These are phyloP conservation scores for Rosa persica DNA, from an alignment of 306 rosid genomes.

Conservation along the genomic window DNA sequence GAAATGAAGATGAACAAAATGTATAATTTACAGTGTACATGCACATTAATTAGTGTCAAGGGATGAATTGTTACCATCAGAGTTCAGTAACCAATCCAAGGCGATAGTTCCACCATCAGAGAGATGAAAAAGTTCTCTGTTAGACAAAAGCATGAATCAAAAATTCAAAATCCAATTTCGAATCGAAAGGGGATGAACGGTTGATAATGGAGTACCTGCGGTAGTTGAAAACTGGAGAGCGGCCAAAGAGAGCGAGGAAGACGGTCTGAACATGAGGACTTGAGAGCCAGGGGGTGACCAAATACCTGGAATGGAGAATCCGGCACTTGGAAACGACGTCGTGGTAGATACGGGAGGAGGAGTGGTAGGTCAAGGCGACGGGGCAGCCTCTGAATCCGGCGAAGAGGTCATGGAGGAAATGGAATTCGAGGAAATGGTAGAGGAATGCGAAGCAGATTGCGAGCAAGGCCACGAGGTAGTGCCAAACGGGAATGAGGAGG, in stretches of 20 bases:
- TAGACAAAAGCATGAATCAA: constrained; percentile 29
- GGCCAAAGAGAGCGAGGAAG: constrained; percentile 63
- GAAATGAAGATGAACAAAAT: neutral
- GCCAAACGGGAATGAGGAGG: constrained; percentile 51
- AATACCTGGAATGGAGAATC: constrained; percentile 65
- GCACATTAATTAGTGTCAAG: neutral
- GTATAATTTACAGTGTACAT: neutral
- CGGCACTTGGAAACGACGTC: constrained; percentile 78
- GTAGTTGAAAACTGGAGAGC: constrained; percentile 69
- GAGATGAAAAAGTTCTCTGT: constrained; percentile 32
- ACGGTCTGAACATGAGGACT: constrained; percentile 86
- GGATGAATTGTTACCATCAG: constrained; percentile 31
- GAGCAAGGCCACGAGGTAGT: constrained; percentile 38
- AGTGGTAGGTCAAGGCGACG: constrained; percentile 46
- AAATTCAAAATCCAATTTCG: neutral
- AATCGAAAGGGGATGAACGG: no score
- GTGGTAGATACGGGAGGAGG: constrained; percentile 50
- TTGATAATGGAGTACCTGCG: constrained; percentile 47
- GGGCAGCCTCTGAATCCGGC: constrained; percentile 56
- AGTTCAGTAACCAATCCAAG: constrained; percentile 42
- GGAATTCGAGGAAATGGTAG: constrained; percentile 73
- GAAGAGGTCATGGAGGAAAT: constrained; percentile 56
- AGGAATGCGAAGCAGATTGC: constrained; percentile 19
- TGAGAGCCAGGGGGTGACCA: constrained; percentile 76
- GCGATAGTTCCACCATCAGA: constrained; percentile 46